Percentiles rank a stretch among this genome's conserved stretches.
These are phyloP conservation scores for Phytophthora idaei DNA, from an alignment of 352 stramenopile species.

Conservation along the genomic window DNA sequence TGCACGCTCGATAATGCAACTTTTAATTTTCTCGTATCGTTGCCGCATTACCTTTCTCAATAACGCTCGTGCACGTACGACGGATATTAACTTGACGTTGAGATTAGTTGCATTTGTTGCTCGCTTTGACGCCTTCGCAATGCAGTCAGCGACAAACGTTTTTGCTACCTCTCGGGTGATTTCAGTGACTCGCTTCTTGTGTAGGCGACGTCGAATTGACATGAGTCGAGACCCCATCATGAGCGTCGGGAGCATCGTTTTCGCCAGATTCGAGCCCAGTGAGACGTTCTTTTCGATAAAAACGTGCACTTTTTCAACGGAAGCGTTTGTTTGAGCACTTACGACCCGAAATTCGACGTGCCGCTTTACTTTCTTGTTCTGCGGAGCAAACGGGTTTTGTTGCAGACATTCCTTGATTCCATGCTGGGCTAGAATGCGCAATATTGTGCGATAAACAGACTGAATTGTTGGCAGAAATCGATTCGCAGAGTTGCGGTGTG, in stretches of 20 bases:
- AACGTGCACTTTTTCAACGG: slow-evolving; percentile 54
- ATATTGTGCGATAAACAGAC: slow-evolving; percentile 52
- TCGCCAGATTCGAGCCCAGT: slow-evolving; percentile 51
- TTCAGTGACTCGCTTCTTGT: slow-evolving; percentile 52
- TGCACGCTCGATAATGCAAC: slow-evolving; percentile 47
- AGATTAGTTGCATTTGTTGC: slow-evolving; percentile 38
- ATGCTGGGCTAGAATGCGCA: slow-evolving; percentile 51
- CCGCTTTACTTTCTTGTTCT: slow-evolving; percentile 53
- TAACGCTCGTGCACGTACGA: slow-evolving; percentile 50
- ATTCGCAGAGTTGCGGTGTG: slow-evolving; percentile 32
- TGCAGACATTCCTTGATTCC: slow-evolving; percentile 75
- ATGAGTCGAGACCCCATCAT: slow-evolving; percentile 69
- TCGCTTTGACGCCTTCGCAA: slow-evolving; percentile 40
- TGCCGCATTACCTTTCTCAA: slow-evolving; percentile 53
- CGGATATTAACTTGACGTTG: slow-evolving; percentile 54
- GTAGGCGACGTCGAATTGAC: slow-evolving; percentile 61
- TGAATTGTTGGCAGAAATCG: slow-evolving; percentile 52
- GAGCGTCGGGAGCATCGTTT: slow-evolving; percentile 65
- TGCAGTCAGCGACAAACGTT: slow-evolving; percentile 41
- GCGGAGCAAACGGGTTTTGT: slow-evolving; percentile 58
- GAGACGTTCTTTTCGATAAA: slow-evolving; percentile 66
- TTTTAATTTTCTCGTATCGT: slow-evolving; percentile 51
- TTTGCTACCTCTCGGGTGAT: slow-evolving; percentile 34
- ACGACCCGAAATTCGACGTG: slow-evolving; percentile 58
- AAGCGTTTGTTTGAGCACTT: slow-evolving; percentile 54